Percentiles rank a stretch among this genome's conserved stretches.
These are phyloP conservation scores for Candida coleopterorum DNA, from an alignment of 805 yeast species.

Conservation along the genomic window DNA sequence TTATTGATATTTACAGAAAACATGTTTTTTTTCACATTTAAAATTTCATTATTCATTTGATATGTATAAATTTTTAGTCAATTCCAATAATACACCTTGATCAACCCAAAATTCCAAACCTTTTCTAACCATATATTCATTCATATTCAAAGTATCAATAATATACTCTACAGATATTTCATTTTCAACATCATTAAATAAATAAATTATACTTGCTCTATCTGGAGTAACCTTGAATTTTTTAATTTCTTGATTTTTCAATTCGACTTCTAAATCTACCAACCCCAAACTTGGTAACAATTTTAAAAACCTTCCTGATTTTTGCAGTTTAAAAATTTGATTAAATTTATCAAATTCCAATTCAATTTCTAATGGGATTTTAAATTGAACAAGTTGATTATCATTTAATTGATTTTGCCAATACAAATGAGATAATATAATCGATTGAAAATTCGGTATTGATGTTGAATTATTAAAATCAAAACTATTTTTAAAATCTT, in stretches of 20 bases:
- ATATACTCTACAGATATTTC: slow-evolving; percentile 31
- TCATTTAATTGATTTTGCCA: slow-evolving; percentile 69
- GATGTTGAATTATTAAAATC: slow-evolving; percentile 27
- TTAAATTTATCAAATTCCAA: slow-evolving; percentile 41
- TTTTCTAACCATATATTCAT: slow-evolving; percentile 32
- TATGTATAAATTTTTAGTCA: slow-evolving; percentile 26
- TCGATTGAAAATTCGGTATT: slow-evolving; percentile 39
- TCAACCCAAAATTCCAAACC: slow-evolving; percentile 59
- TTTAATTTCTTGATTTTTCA: slow-evolving; percentile 34
- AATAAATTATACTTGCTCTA: slow-evolving; percentile 58
- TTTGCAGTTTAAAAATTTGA: slow-evolving; percentile 35
- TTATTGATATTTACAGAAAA: no score
- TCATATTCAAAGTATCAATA: slow-evolving; percentile 35
- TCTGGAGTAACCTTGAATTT: slow-evolving; percentile 58
- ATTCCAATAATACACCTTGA: slow-evolving; percentile 46
- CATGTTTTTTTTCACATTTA: no score
- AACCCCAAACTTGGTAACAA: slow-evolving; percentile 57
- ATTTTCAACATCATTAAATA: slow-evolving; percentile 37
- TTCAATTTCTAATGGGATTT: slow-evolving; percentile 45
- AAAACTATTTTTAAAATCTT: slow-evolving; percentile 60
- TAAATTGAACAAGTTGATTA: slow-evolving; percentile 32
- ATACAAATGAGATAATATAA: slow-evolving; percentile 68
- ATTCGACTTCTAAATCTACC: slow-evolving; percentile 51
- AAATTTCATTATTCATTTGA: slow-evolving; percentile 37
- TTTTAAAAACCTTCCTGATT: slow-evolving; percentile 55